Conservation (phyloP, 1,284 basidiomycete species). For the Calocybe gambosa region DNA sequence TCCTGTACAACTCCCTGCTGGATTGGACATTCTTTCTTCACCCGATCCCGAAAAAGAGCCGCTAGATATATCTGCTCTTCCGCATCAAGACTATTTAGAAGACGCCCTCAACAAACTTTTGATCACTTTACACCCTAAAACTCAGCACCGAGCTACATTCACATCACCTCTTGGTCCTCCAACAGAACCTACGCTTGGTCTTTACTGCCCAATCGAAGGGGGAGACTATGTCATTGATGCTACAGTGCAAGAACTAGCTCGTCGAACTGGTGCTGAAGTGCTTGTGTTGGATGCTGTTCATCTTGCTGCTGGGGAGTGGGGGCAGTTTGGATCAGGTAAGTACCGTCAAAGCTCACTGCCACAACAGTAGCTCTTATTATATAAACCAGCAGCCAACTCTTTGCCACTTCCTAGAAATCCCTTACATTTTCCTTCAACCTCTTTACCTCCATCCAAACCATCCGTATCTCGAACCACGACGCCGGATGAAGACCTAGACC, state of each 20-base stretch:
- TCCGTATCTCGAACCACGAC: constrained; percentile 23
- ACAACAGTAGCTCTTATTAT: not conserved
- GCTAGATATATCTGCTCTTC: constrained; percentile 24
- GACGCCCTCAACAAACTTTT: constrained; percentile 68
- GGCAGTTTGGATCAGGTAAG: constrained; percentile 67
- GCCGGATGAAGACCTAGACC: constrained; percentile 47
- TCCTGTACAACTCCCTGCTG: constrained; percentile 42
- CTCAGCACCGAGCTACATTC: constrained; percentile 68
- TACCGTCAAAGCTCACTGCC: constrained; percentile 1
- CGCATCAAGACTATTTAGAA: constrained; percentile 51
- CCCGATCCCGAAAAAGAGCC: constrained; percentile 31
- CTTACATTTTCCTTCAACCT: constrained; percentile 49
- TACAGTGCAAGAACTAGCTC: constrained; percentile 71
- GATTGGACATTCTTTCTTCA: constrained; percentile 60
- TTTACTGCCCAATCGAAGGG: constrained; percentile 83
- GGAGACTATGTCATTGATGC: constrained; percentile 62
- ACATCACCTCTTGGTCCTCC: constrained; percentile 42
- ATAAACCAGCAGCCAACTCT: constrained; percentile 39
- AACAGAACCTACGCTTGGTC: constrained; percentile 68
- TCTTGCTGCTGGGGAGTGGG: constrained; percentile 76
- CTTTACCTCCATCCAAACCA: constrained; percentile 20
- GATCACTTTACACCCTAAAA: constrained; percentile 72
- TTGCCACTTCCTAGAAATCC: constrained; percentile 69
- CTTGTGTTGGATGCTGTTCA: constrained; percentile 77
- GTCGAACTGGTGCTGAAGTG: constrained; percentile 68